Evolutionary conservation across 1,139 yeast genomes (phyloP), one percentile per base, ranked within the genome.

Genomic region (Geotrichum macrosporum): DNA sequence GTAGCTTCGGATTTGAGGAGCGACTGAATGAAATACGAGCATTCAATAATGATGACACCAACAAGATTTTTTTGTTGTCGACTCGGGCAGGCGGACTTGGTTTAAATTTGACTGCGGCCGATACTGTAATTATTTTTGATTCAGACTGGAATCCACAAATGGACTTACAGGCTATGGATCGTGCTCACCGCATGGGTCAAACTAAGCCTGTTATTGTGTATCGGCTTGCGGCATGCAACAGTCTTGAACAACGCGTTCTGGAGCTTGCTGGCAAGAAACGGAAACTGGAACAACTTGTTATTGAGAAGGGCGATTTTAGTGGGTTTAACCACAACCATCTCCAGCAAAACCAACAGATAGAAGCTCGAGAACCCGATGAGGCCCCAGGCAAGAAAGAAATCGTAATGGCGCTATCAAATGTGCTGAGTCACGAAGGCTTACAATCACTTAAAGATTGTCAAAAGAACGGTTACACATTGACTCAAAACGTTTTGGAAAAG

Each of bases 141-240:
- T 84, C 86, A 51, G 97, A 92, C 62, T 89, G 97, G 96, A 92
- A 92, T 59, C 98, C 98, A 0, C 97, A 92, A 61, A 89, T 87
- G 56, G 97, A 92, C 64, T 68, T 88, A 44, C 98, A 92, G 63
- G 97, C 97, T 0, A 92, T 92, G 77, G 97, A 89, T 60, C 73
- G 98, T 50, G 94, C 86, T 12, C 97, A 92, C 63, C 72, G 98
- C 60, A 86, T 92, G 49, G 97, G 98, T 0, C 98, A 92, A 64
- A 73, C 69, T 1, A 79, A 76, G 46, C 96, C 96, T 0, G 95
- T 88, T 2, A 73, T 86, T 38, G 77, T 92, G 1, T 86, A 79
- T 60, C 74, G 97, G 51, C 73, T 92, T 36, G 80, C 88, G 18
- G 76, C 87, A 9, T 75, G 77, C 41, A 79, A 85, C 56, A 85